phyloP scores from a whole-genome alignment of 2,329 filamentous ascomycete genomes.

The Aspergillus sclerotialis region DNA sequence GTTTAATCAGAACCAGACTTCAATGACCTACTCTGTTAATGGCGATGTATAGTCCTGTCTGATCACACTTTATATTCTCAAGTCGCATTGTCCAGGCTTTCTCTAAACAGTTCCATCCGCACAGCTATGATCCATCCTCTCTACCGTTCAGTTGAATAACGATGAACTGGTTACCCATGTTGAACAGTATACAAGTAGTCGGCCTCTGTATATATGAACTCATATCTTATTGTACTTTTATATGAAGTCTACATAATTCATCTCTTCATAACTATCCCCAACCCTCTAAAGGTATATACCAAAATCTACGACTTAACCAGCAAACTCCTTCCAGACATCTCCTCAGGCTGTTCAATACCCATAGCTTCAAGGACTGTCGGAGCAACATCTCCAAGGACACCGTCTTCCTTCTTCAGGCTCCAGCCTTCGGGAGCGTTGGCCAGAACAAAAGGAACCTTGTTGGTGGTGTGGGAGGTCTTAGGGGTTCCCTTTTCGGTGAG shows the following conservation, averaged over 20 bases:
- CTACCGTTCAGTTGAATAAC: no score
- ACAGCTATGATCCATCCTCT: no score
- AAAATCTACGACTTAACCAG: conserved; percentile 57
- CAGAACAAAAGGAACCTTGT: conserved; percentile 98
- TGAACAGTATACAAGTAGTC: no score
- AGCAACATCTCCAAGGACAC: conserved; percentile 94
- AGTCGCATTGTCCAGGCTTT: no score
- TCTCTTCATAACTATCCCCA: conserved; percentile 14
- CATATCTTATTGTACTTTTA: conserved; percentile 10
- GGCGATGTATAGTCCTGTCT: no score
- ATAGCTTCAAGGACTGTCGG: conserved; percentile 88
- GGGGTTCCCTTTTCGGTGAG: conserved; percentile 90
- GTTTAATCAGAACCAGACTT: no score
- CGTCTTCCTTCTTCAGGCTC: conserved; percentile 74
- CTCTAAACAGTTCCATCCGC: no score
- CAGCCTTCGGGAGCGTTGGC: conserved; percentile 88
- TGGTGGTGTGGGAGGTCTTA: conserved; percentile 96
- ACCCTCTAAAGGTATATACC: conserved; percentile 12
- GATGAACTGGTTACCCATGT: no score
- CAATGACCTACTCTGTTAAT: no score
- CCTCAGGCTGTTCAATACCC: conserved; percentile 81
- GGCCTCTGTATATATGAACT: no score
- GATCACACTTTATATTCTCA: no score
- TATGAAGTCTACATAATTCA: conserved; percentile 8
- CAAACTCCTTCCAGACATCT: conserved; percentile 84